These are phyloP conservation scores for Pythium brachiatum DNA, from an alignment of 352 stramenopile genomes.

Conservation along the genomic window DNA sequence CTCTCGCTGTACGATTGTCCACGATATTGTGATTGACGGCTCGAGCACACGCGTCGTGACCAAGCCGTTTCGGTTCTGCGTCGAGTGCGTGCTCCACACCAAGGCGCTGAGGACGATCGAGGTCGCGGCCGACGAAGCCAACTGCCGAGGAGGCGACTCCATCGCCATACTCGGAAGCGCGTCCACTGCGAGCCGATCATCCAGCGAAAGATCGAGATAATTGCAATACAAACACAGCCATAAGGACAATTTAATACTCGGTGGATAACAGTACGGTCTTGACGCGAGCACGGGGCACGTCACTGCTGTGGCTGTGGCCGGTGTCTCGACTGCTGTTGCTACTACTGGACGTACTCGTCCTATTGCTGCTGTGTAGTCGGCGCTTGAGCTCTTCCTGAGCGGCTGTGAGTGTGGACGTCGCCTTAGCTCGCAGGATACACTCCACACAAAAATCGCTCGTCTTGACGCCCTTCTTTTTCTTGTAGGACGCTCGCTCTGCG, in stretches of 20 bases:
- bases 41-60: background rate
- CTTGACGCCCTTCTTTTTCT: background rate
- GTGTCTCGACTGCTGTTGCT: background rate
- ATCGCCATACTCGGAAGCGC: no score
- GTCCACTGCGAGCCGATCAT: no score
- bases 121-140: slow-evolving; percentile 9
- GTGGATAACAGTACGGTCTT: background rate
- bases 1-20: slow-evolving; percentile 8
- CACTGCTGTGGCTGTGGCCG: background rate
- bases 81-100: slow-evolving; percentile 14
- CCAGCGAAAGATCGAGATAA: no score
- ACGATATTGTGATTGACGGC: slow-evolving; percentile 15
- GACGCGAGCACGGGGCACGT: background rate
- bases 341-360: background rate
- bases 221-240: no score
- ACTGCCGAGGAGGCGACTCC: no score
- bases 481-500: background rate
- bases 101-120: slow-evolving; percentile 4
- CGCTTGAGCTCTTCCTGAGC: background rate
- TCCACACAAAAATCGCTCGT: background rate
- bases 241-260: background rate
- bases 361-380: background rate
- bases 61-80: slow-evolving; percentile 16
- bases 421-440: background rate
- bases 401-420: background rate